Conservation (phyloP, 2,329 filamentous ascomycete species). For the Helicocarpus griseus region DNA sequence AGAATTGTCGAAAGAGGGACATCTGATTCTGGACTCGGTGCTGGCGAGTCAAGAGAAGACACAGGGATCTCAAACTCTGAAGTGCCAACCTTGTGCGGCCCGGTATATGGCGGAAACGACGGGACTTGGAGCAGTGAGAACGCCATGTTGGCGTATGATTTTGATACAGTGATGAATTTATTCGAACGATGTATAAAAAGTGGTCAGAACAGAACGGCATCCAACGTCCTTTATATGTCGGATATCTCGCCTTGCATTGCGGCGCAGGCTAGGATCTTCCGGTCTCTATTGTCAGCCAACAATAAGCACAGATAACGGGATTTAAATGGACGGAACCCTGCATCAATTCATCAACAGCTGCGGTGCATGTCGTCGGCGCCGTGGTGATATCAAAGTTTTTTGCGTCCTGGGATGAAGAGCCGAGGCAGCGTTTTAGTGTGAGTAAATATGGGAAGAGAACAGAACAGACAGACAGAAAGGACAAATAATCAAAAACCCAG, state of each 20-base stretch:
- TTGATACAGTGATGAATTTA: background rate
- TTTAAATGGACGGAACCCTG: too few species aligned
- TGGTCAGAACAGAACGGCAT: background rate
- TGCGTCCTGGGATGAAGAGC: background rate
- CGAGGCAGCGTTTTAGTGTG: background rate
- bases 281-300: too few species aligned
- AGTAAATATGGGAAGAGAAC: background rate
- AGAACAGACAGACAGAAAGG: background rate
- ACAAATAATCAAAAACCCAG: background rate
- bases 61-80: constrained; percentile 72
- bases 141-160: background rate
- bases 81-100: constrained; percentile 68
- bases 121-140: constrained; percentile 46
- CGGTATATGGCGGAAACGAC: constrained; percentile 63
- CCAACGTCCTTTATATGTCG: background rate
- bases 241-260: too few species aligned
- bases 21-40: constrained; percentile 45
- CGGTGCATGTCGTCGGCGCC: background rate
- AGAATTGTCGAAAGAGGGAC: constrained; percentile 60
- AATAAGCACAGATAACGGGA: too few species aligned
- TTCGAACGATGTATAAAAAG: background rate
- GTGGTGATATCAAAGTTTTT: background rate
- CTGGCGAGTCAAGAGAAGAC: constrained; percentile 35
- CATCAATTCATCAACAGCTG: background rate
- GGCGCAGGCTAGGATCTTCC: too few species aligned